phyloP scores from a whole-genome alignment of 768 basidiomycete genomes.

The Leccinum incarnatum region DNA sequence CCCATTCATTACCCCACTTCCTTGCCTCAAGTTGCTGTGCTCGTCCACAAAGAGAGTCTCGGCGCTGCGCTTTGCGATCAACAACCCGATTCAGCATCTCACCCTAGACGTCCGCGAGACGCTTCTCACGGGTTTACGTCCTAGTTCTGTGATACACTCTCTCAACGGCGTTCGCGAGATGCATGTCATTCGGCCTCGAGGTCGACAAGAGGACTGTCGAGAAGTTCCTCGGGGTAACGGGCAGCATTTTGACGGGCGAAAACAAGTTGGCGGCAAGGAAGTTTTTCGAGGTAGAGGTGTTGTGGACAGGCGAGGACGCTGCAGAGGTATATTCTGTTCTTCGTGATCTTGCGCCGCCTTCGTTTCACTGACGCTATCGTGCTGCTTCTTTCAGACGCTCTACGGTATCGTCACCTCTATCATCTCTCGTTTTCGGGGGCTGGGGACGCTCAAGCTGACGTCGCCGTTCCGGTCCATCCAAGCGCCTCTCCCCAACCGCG shows the following conservation, averaged over 20 bases:
- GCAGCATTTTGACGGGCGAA: constrained; percentile 20
- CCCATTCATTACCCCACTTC: constrained; percentile 15
- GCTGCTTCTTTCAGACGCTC: constrained; percentile 16
- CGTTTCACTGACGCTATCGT: not conserved
- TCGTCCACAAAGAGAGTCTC: constrained; percentile 26
- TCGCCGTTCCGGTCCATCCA: constrained; percentile 31
- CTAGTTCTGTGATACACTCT: constrained; percentile 25
- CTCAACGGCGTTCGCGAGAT: constrained; percentile 28
- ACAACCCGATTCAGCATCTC: constrained; percentile 19
- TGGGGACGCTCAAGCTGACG: constrained; percentile 29
- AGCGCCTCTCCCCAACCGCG: constrained; percentile 12
- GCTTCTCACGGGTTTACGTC: constrained; percentile 30
- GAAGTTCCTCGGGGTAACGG: constrained; percentile 28
- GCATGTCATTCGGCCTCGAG: constrained; percentile 29
- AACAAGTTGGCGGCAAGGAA: constrained; percentile 13
- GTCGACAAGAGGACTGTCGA: constrained; percentile 34
- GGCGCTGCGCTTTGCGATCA: constrained; percentile 17
- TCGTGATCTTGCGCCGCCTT: not conserved
- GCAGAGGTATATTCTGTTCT: constrained; percentile 21
- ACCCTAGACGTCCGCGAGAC: constrained; percentile 27
- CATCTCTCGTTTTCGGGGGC: constrained; percentile 31
- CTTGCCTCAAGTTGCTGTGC: constrained; percentile 25
- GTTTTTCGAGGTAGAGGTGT: constrained; percentile 28
- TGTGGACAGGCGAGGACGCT: constrained; percentile 27
- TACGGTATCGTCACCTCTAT: constrained; percentile 30